Conservation (phyloP, 2,329 filamentous ascomycete species). For the Thielaviopsis musarum region DNA sequence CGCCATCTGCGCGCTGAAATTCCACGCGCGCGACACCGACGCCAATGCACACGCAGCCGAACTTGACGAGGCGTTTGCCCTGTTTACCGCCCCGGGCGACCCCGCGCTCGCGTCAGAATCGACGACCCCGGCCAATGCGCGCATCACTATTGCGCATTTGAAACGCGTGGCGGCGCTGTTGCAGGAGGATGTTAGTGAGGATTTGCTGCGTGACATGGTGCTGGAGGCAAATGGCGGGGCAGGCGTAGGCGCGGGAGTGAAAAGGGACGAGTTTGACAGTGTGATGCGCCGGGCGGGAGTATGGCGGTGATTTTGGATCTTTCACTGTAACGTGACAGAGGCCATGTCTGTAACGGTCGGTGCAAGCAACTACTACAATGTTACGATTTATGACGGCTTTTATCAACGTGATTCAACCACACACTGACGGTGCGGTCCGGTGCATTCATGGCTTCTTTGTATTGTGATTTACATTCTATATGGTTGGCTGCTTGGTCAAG, state of each 20-base stretch:
- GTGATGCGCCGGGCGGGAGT: conserved; percentile 76
- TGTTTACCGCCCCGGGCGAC: conserved; percentile 48
- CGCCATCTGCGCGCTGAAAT: conserved; percentile 72
- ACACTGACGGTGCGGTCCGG: neutral
- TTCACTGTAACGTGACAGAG: no score
- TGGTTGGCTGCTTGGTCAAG: neutral
- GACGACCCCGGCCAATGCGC: conserved; percentile 19
- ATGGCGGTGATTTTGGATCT: conserved; percentile 42
- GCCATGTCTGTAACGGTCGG: no score
- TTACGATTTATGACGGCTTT: neutral
- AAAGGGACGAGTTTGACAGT: conserved; percentile 63
- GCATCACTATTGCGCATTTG: conserved; percentile 69
- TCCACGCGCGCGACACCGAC: conserved; percentile 43
- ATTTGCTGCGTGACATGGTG: conserved; percentile 82
- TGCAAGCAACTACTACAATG: neutral
- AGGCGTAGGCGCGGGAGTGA: conserved; percentile 54
- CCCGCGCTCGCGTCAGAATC: neutral
- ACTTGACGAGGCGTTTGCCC: conserved; percentile 61
- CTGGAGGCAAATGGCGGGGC: conserved; percentile 77
- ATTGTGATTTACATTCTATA: neutral
- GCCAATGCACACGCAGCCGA: conserved; percentile 43
- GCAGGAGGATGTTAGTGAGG: conserved; percentile 71
- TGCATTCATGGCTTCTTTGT: neutral
- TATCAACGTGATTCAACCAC: neutral
- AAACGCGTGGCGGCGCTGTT: conserved; percentile 62